These are phyloP conservation scores for Blastocystis sp. DNA, from an alignment of 352 stramenopile genomes.

Conservation along the genomic window DNA sequence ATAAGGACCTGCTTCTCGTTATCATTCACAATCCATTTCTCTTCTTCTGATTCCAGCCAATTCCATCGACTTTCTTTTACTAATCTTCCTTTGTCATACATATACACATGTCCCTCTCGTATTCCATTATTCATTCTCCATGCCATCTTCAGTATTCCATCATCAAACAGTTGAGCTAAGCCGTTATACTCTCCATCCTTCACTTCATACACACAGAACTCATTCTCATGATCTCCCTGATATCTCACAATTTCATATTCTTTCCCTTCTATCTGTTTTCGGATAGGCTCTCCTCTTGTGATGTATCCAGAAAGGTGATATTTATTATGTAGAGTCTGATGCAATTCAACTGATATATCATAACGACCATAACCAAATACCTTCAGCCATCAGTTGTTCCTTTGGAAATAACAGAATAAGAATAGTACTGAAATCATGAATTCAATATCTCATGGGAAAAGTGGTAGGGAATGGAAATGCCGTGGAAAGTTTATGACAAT, in stretches of 20 bases:
- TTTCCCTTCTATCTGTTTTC: neutral
- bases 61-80: neutral
- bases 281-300: neutral
- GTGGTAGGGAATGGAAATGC: too few species aligned
- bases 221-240: neutral
- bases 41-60: neutral
- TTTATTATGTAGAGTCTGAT: too few species aligned
- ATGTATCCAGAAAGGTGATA: neutral
- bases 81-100: neutral
- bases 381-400: too few species aligned
- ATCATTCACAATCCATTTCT: neutral
- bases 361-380: too few species aligned
- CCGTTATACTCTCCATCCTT: neutral
- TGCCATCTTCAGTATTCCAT: neutral
- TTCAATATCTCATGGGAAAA: too few species aligned
- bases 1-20: too few species aligned
- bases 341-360: too few species aligned
- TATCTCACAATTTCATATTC: neutral
- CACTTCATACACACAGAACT: neutral
- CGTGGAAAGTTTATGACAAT: too few species aligned
- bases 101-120: neutral
- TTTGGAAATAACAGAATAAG: too few species aligned
- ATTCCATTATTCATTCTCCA: neutral
- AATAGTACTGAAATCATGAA: too few species aligned
- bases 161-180: neutral